Evolutionary conservation across 2,329 filamentous ascomycete genomes (phyloP), one percentile per base, ranked within the genome.

Genomic region (Bipolaris gigantea): DNA sequence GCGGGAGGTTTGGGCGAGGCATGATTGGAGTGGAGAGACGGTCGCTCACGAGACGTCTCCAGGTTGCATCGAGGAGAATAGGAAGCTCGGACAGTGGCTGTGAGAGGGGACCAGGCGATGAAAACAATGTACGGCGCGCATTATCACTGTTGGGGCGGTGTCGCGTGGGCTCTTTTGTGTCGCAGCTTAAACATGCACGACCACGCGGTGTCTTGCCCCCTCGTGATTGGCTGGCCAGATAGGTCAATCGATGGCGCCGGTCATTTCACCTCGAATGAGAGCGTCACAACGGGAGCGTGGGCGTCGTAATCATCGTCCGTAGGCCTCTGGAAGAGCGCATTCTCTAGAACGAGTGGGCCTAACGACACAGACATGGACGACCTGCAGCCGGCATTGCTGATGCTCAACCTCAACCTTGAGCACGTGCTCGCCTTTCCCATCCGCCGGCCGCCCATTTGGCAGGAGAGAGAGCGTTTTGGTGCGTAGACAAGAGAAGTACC

Each of bases 1-100:
- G 89, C 40, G 88, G 90, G 49, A 86, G 80, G 50, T 78, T 80
- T 40, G 83, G 80, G 54, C 82, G 85, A 72, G 88, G 84, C 89
- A 92, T 92, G 59, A 62, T 71, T 53, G 60, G 43, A 40, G n/a
- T 23, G 38, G 60, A 53, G 56, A 47, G 50, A 48, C 40, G 51
- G 54, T 67, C 63, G 66, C 55, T 66, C 64, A 65, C 65, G 43
- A 33, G 51, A 50, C 11, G 21, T 38, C 42, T 38, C 52, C 46
- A 61, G 34, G 51, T 47, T 13, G 15, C 51, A 42, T 61, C 55
- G 36, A 55, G 52, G 44, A 45, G 36, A 39, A 53, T 50, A 11
- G 23, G 38, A 45, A 54, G 41, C 33, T 30, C 48, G 41, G 21
- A 50, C 21, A 38, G 34, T 30, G 45, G 35, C 54, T 18, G n/a